Evolutionary conservation across 1,139 yeast species (phyloP).

Genomic region (Kurtzmaniella quercitrusa): DNA sequence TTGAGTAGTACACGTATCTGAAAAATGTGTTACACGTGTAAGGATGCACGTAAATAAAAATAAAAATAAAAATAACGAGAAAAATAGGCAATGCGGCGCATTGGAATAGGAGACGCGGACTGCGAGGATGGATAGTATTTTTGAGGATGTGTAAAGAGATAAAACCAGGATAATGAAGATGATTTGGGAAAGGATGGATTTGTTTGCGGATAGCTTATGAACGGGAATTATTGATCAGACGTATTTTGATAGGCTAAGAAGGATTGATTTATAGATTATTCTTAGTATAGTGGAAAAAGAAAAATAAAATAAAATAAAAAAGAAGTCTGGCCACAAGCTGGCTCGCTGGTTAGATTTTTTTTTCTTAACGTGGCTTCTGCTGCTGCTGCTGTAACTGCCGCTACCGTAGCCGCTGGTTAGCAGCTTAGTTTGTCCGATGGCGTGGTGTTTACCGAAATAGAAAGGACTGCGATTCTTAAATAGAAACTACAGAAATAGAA

Average conservation of each 20-base stretch:
- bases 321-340: too few species aligned
- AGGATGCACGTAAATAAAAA: constrained; percentile 1
- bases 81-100: neutral
- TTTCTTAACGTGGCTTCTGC: neutral
- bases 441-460: neutral
- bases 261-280: too few species aligned
- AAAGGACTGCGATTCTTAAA: neutral
- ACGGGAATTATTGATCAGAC: too few species aligned
- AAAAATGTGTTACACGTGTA: constrained; percentile 4
- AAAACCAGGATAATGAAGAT: neutral
- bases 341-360: too few species aligned
- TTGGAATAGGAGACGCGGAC: neutral
- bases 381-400: neutral
- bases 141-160: neutral
- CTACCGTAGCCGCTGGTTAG: neutral
- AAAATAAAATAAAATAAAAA: too few species aligned
- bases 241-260: too few species aligned
- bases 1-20: constrained; percentile 6
- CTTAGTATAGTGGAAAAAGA: too few species aligned
- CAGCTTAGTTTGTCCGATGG: neutral
- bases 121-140: neutral
- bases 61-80: neutral
- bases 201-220: too few species aligned
- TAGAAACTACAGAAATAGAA: neutral
- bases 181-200: too few species aligned